A percentile compares a stretch with the other conserved stretches of the same genome.
Evolutionary conservation across 148 eudicot genomes (phyloP).

Genomic region (Salicornia ramosissima): DNA sequence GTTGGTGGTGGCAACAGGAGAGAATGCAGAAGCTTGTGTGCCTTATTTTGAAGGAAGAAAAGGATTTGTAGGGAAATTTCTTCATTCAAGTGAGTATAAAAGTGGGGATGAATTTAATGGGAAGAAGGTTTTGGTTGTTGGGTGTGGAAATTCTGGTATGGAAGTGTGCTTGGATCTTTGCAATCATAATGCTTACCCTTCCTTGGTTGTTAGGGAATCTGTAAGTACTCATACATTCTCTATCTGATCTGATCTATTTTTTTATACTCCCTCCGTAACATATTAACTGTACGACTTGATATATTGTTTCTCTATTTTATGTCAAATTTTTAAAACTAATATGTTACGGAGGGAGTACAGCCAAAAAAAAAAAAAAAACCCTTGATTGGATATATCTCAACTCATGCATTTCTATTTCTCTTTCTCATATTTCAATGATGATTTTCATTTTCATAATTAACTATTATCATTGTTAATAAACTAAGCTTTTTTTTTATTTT

Average conservation of each 20-base stretch:
- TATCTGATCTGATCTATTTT: background rate
- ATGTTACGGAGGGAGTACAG: too few species aligned
- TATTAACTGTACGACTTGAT: too few species aligned
- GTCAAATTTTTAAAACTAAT: too few species aligned
- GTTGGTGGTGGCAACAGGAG: slow-evolving; percentile 68
- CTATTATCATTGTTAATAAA: too few species aligned
- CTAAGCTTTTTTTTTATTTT: too few species aligned
- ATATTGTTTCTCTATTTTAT: too few species aligned
- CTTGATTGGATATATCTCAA: too few species aligned
- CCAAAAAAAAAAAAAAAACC: too few species aligned
- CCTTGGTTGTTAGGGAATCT: slow-evolving; percentile 60
- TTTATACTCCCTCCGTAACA: too few species aligned
- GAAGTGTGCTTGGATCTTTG: slow-evolving; percentile 73
- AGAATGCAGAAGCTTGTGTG: slow-evolving; percentile 51
- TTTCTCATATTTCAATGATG: too few species aligned
- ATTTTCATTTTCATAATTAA: too few species aligned
- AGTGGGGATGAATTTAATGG: slow-evolving; percentile 38
- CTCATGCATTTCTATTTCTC: too few species aligned
- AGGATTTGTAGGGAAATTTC: slow-evolving; percentile 34
- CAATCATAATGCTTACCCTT: slow-evolving; percentile 50
- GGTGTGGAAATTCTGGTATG: slow-evolving; percentile 86
- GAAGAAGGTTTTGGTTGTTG: slow-evolving; percentile 58
- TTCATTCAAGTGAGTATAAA: slow-evolving; percentile 55
- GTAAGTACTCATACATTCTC: slow-evolving; percentile 32
- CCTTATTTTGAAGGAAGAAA: slow-evolving; percentile 43